A percentile compares a stretch with the other conserved stretches of the same genome.
phyloP scores from a whole-genome alignment of 495 filamentous ascomycete genomes.

The Daldinia grandis region DNA sequence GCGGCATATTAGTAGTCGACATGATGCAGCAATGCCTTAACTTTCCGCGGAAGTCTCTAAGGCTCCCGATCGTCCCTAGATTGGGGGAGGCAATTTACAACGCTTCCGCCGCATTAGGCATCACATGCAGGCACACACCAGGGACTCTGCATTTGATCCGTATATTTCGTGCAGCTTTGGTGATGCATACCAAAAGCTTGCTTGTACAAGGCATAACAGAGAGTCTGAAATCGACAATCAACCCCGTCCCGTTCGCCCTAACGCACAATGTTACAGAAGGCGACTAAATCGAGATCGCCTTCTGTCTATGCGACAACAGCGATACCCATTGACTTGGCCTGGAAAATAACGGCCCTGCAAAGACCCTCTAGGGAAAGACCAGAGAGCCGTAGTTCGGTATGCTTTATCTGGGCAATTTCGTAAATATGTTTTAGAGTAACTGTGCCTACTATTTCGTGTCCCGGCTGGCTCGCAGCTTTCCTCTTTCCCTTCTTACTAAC shows the following conservation, averaged over 20 bases:
- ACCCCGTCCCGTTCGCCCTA: constrained; percentile 17
- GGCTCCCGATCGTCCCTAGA: constrained; percentile 8
- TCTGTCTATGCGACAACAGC: constrained; percentile 70
- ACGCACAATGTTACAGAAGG: constrained; percentile 16
- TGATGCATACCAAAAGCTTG: constrained; percentile 21
- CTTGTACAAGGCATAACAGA: constrained; percentile 21
- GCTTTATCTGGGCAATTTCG: constrained; percentile 98
- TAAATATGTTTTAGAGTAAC: constrained; percentile 96
- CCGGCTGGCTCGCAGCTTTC: constrained; percentile 79
- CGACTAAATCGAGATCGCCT: not conserved
- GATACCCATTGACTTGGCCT: constrained; percentile 89
- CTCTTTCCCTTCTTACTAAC: constrained; percentile 77
- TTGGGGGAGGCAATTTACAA: constrained; percentile 3
- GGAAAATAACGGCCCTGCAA: constrained; percentile 83
- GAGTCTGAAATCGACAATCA: constrained; percentile 16
- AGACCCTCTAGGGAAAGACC: constrained; percentile 82
- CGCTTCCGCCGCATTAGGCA: constrained; percentile 8
- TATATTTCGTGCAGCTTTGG: constrained; percentile 27
- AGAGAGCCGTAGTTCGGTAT: constrained; percentile 79
- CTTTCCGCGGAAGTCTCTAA: constrained; percentile 14
- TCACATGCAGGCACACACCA: constrained; percentile 1
- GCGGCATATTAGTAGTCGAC: constrained; percentile 4
- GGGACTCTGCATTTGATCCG: constrained; percentile 6
- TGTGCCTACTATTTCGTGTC: constrained; percentile 79
- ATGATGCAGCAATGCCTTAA: not conserved